Percentiles rank a stretch among this genome's conserved stretches.
These are phyloP conservation scores for Fusarium falciforme DNA, from an alignment of 2,329 filamentous ascomycete species.

Conservation along the genomic window DNA sequence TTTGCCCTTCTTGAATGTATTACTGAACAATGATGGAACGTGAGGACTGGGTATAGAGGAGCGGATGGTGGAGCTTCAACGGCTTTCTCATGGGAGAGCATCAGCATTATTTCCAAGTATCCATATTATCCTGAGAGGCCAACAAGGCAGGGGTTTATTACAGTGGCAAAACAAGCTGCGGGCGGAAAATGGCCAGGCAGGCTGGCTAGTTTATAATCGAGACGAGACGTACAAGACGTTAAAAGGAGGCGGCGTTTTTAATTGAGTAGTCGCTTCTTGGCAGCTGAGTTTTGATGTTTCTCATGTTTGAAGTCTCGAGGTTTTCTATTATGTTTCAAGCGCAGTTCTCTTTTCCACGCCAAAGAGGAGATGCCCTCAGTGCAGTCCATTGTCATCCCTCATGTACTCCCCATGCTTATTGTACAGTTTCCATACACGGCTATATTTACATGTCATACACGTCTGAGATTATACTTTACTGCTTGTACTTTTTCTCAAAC, in stretches of 20 bases:
- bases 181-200: slow-evolving; percentile 36
- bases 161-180: slow-evolving; percentile 26
- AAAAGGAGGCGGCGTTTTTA: slow-evolving; percentile 24
- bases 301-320: no score
- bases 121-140: slow-evolving; percentile 26
- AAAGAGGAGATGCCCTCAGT: neutral
- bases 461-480: slow-evolving; percentile 16
- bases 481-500: slow-evolving; percentile 57
- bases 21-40: slow-evolving; percentile 37
- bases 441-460: slow-evolving; percentile 34
- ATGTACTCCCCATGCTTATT: slow-evolving; percentile 33
- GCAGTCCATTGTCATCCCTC: slow-evolving; percentile 18
- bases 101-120: slow-evolving; percentile 36
- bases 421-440: slow-evolving; percentile 22
- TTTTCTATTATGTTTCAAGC: no score
- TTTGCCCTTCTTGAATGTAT: slow-evolving; percentile 27
- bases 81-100: slow-evolving; percentile 25
- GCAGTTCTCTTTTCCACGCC: no score
- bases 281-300: neutral
- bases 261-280: neutral
- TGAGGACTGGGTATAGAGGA: slow-evolving; percentile 31
- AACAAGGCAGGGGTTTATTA: slow-evolving; percentile 21
- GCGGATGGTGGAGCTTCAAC: slow-evolving; percentile 17
- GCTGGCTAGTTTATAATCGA: slow-evolving; percentile 38
- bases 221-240: slow-evolving; percentile 34